These are phyloP conservation scores for Nadsonia fulvescens DNA, from an alignment of 805 yeast species.

Conservation along the genomic window DNA sequence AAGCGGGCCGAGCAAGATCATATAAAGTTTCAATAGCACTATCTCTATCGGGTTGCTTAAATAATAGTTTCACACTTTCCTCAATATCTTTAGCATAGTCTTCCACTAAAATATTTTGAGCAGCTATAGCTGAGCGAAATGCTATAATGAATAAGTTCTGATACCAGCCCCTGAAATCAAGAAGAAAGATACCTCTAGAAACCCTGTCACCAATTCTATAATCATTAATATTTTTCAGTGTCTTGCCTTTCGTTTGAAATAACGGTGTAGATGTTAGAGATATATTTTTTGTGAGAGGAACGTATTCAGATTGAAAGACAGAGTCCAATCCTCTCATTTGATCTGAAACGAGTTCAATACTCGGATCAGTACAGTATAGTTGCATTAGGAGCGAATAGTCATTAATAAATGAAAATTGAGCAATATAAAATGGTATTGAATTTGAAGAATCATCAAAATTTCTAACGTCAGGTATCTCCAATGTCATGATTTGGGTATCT, in stretches of 20 bases:
- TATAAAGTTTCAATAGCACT: conserved; percentile 1
- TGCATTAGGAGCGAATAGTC: conserved; percentile 1
- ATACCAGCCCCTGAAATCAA: conserved; percentile 5
- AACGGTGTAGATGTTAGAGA: too few species aligned
- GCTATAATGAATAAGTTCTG: conserved; percentile 2
- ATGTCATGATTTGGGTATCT: conserved; percentile 4
- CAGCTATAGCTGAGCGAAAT: background rate
- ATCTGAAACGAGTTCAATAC: too few species aligned
- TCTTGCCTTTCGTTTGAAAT: too few species aligned
- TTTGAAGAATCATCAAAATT: conserved; percentile 4
- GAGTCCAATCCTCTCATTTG: too few species aligned
- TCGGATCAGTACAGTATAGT: conserved; percentile 1
- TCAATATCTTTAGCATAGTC: conserved; percentile 1
- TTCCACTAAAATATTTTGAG: conserved; percentile 3
- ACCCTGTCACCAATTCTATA: conserved; percentile 2
- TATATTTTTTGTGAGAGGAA: too few species aligned
- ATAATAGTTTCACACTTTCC: conserved; percentile 1
- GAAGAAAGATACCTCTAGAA: background rate
- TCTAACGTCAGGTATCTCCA: conserved; percentile 3
- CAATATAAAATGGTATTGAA: conserved; percentile 4
- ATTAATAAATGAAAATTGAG: conserved; percentile 6
- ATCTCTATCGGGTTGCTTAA: background rate
- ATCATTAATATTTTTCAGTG: too few species aligned
- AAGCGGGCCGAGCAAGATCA: conserved; percentile 2
- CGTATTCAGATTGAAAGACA: too few species aligned